phyloP scores from a whole-genome alignment of 1,284 basidiomycete genomes.

The Malassezia furfur region DNA sequence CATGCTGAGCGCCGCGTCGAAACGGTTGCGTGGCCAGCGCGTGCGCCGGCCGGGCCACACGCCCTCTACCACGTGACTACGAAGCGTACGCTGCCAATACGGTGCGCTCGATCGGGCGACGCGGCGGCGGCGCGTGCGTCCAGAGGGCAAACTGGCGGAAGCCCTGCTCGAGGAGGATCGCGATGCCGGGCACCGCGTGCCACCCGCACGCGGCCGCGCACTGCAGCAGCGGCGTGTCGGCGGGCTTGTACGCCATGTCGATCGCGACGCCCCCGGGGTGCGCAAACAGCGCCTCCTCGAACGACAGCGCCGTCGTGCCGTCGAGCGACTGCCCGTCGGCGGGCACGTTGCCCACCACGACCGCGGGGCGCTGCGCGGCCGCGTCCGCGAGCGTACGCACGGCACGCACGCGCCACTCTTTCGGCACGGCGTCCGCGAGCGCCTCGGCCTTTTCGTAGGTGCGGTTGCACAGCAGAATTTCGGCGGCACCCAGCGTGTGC shows the following conservation, averaged over 20 bases:
- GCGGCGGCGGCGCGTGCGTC: conserved; percentile 35
- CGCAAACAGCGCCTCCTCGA: conserved; percentile 25
- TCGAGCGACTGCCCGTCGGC: conserved; percentile 29
- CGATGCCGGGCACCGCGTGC: conserved; percentile 33
- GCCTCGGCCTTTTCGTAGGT: conserved; percentile 33
- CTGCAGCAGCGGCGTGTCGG: conserved; percentile 33
- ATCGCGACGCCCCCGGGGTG: conserved; percentile 40
- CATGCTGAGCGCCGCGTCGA: too few relatives aligned
- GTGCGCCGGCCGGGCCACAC: too few relatives aligned
- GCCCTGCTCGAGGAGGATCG: conserved; percentile 43
- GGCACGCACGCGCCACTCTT: conserved; percentile 38
- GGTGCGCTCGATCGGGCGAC: conserved; percentile 25
- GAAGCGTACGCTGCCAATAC: conserved; percentile 21
- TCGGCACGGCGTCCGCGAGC: conserved; percentile 27
- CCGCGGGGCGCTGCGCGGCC: conserved; percentile 11
- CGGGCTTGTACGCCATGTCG: conserved; percentile 47
- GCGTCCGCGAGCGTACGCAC: conserved; percentile 24
- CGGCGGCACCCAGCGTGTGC: conserved; percentile 34
- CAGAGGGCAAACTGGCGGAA: conserved; percentile 43
- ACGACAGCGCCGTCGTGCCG: conserved; percentile 25
- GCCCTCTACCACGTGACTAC: background rate
- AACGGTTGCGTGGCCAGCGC: too few relatives aligned
- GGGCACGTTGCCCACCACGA: conserved; percentile 42
- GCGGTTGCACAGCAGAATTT: conserved; percentile 43
- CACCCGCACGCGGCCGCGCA: conserved; percentile 22